phyloP scores from a whole-genome alignment of 495 filamentous ascomycete species.

The Xylaria sp. region DNA sequence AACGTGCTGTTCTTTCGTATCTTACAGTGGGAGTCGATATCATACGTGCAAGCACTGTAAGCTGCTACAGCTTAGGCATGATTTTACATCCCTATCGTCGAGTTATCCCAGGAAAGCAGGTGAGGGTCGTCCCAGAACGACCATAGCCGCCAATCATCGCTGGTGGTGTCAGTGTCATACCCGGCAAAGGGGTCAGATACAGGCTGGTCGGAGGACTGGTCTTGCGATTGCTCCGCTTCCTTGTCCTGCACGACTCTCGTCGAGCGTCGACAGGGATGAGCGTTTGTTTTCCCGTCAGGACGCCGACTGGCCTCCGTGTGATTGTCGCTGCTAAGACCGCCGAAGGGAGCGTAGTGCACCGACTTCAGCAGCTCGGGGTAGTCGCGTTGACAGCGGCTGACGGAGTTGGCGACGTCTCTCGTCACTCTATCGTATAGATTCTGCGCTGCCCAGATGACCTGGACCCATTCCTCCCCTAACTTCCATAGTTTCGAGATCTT shows the following conservation, averaged over 20 bases:
- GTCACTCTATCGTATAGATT: conserved; percentile 20
- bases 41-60: background rate
- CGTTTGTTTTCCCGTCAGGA: background rate
- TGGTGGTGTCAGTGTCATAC: background rate
- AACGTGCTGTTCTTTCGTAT: background rate
- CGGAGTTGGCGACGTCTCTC: background rate
- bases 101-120: conserved; percentile 18
- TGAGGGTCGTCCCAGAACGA: conserved; percentile 23
- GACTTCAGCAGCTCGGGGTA: conserved; percentile 21
- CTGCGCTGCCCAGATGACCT: conserved; percentile 4
- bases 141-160: conserved; percentile 22
- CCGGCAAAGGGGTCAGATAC: conserved; percentile 2
- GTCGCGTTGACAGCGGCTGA: conserved; percentile 14
- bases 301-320: background rate
- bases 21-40: background rate
- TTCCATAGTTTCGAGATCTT: conserved; percentile 18
- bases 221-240: background rate
- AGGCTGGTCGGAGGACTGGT: background rate
- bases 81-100: conserved; percentile 11
- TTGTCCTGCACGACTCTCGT: background rate
- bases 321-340: conserved; percentile 9
- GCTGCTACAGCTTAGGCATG: background rate
- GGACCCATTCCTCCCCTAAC: conserved; percentile 19
- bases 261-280: background rate
- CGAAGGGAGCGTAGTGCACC: conserved; percentile 16